A percentile compares a stretch with the other conserved stretches of the same genome.
These are phyloP conservation scores for Pichia cephalocereana DNA, from an alignment of 805 yeast genomes.

Conservation along the genomic window DNA sequence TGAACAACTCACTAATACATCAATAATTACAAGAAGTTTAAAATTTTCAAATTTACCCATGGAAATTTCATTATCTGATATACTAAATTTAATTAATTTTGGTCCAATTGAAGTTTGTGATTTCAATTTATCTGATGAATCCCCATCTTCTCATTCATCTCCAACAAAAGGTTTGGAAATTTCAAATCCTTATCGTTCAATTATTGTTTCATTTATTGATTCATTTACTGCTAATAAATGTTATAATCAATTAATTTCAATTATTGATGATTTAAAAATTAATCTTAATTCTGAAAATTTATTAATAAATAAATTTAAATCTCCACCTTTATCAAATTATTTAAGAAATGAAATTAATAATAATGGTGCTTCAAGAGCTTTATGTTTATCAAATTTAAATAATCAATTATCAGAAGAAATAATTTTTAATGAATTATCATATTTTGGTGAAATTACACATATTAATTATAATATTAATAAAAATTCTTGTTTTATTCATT, in stretches of 20 bases:
- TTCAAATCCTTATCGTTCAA: background rate
- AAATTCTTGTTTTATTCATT: conserved; percentile 28
- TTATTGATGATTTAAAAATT: conserved; percentile 15
- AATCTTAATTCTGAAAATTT: conserved; percentile 31
- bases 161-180: too few species aligned
- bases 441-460: conserved; percentile 35
- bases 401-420: conserved; percentile 4
- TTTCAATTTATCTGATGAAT: conserved; percentile 19
- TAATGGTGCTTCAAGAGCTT: conserved; percentile 25
- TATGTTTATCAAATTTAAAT: conserved; percentile 20
- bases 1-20: too few species aligned
- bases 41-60: conserved; percentile 14
- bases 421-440: conserved; percentile 25
- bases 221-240: conserved; percentile 15
- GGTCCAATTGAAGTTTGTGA: conserved; percentile 59
- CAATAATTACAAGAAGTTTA: conserved; percentile 14
- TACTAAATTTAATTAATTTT: conserved; percentile 37
- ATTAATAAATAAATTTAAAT: conserved; percentile 24
- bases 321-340: conserved; percentile 21
- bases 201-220: conserved; percentile 19
- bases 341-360: conserved; percentile 22
- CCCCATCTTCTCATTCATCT: background rate
- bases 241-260: conserved; percentile 10
- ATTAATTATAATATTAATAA: conserved; percentile 20
- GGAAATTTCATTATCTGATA: conserved; percentile 13